A percentile compares a stretch with the other conserved stretches of the same genome.
These are phyloP conservation scores for Cavenderia fasciculata DNA, from an alignment of 78 protist species.

Conservation along the genomic window DNA sequence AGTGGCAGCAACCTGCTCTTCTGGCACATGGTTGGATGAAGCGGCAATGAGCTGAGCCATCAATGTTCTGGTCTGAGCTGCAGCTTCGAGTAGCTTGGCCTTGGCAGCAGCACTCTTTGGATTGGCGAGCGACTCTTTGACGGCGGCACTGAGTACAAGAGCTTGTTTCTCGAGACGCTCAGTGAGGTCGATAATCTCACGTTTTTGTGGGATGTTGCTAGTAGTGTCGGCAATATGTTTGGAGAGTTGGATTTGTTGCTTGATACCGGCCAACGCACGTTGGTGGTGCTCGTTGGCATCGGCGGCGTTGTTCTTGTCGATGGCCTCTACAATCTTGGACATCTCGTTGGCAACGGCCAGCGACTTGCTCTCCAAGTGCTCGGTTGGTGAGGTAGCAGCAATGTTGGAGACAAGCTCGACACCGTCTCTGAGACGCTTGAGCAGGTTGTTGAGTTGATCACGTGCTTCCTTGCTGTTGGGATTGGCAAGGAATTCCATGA, in stretches of 20 bases:
- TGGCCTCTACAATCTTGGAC: conserved; percentile 21
- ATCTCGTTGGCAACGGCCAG: conserved; percentile 57
- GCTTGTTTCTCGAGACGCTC: conserved; percentile 63
- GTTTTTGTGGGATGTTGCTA: conserved; percentile 28
- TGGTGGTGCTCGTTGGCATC: conserved; percentile 48
- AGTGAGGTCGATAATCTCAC: conserved; percentile 35
- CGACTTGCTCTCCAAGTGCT: conserved; percentile 45
- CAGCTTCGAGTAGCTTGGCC: conserved; percentile 34
- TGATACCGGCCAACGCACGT: conserved; percentile 47
- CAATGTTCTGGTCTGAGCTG: conserved; percentile 18
- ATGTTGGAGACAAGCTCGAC: conserved; percentile 46
- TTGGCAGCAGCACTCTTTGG: conserved; percentile 18
- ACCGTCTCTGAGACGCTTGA: conserved; percentile 11
- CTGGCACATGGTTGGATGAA: conserved; percentile 55
- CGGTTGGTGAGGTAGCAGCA: conserved; percentile 27
- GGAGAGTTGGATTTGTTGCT: conserved; percentile 70
- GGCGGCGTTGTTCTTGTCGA: conserved; percentile 2
- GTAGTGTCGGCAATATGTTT: conserved; percentile 70
- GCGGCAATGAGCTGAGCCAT: conserved; percentile 80
- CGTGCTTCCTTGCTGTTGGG: conserved; percentile 21
- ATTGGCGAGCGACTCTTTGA: conserved; percentile 68
- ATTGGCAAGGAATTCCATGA: conserved; percentile 47
- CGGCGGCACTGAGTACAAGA: conserved; percentile 28
- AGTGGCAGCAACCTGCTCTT: conserved; percentile 39
- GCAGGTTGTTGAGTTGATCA: conserved; percentile 4